Conservation (phyloP, 2,329 filamentous ascomycete species). For the Trichoderma lentiforme region DNA sequence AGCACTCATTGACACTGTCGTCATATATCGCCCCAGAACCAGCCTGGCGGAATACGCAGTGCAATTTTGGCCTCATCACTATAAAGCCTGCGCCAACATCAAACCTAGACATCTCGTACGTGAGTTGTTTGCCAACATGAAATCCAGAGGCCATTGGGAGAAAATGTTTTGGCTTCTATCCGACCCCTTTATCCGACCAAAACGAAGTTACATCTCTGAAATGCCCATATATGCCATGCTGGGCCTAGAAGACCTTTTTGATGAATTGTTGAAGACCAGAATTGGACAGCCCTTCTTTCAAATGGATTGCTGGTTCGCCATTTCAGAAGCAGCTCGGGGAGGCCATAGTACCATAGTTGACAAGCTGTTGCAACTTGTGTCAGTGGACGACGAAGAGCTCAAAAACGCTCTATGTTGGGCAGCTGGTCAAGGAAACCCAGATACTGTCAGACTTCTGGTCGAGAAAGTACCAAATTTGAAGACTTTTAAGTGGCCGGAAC, state of each 20-base stretch:
- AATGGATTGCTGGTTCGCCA: background rate
- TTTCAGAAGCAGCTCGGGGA: background rate
- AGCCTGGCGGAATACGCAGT: background rate
- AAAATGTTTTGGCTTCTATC: background rate
- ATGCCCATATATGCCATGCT: background rate
- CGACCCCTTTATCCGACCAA: background rate
- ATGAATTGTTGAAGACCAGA: background rate
- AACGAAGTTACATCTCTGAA: background rate
- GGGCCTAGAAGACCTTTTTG: background rate
- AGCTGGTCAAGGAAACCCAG: background rate
- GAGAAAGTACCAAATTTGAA: background rate
- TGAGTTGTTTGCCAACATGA: background rate
- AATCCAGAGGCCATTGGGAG: background rate
- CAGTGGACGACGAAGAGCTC: background rate
- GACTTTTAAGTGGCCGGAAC: background rate
- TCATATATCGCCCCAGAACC: background rate
- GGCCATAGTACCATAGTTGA: background rate
- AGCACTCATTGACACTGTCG: background rate
- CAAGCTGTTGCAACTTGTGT: background rate
- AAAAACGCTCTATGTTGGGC: background rate
- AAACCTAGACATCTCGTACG: background rate
- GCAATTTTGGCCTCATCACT: background rate
- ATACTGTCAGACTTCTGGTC: background rate
- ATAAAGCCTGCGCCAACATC: background rate
- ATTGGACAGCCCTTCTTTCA: background rate